A percentile compares a stretch with the other conserved stretches of the same genome.
phyloP scores from a whole-genome alignment of 2,329 filamentous ascomycete genomes.

The Fusarium sp. region DNA sequence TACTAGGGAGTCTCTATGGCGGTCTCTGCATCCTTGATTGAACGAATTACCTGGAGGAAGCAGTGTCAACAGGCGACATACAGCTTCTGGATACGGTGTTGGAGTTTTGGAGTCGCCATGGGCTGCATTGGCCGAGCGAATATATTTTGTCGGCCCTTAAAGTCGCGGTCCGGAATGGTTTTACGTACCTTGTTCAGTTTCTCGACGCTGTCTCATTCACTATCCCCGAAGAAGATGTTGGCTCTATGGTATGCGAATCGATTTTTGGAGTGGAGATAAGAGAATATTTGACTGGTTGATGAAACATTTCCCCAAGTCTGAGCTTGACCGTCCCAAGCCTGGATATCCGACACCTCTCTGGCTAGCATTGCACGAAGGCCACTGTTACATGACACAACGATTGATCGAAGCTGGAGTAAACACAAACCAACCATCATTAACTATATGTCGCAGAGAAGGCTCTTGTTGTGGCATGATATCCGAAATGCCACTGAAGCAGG shows the following conservation, averaged over 20 bases:
- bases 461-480: accelerated
- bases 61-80: accelerated
- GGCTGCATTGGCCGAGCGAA: accelerated
- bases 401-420: background rate
- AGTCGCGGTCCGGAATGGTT: accelerated
- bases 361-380: accelerated
- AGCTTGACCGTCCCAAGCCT: accelerated
- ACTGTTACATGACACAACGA: accelerated
- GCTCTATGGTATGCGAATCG: accelerated
- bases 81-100: accelerated
- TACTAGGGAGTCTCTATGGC: accelerated
- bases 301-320: accelerated
- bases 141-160: accelerated
- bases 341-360: background rate
- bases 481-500: background rate
- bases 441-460: accelerated
- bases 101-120: accelerated
- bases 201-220: accelerated
- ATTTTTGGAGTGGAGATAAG: background rate
- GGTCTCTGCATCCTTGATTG: accelerated
- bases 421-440: background rate
- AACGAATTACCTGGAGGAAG: background rate
- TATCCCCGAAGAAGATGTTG: accelerated
- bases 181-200: accelerated
- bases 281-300: background rate